phyloP scores from a whole-genome alignment of 2,329 filamentous ascomycete genomes.

The Neocucurbitaria cava region DNA sequence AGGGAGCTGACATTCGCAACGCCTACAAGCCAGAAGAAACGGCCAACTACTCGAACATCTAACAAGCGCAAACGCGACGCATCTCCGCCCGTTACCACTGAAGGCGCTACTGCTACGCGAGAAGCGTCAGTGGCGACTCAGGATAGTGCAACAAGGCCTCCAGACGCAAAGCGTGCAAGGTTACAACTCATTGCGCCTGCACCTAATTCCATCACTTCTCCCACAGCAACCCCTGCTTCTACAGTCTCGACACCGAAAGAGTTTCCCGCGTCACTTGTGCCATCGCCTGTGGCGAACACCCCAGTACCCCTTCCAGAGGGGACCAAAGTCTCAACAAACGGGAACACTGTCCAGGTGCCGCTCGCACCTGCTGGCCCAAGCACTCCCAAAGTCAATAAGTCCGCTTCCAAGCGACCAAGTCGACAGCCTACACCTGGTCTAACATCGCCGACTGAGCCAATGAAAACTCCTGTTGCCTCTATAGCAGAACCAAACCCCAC shows the following conservation, averaged over 20 bases:
- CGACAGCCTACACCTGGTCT: constrained; percentile 25
- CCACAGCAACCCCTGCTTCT: constrained; percentile 17
- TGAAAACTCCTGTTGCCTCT: constrained; percentile 14
- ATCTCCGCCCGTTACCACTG: constrained; percentile 39
- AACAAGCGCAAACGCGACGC: constrained; percentile 65
- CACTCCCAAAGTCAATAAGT: constrained; percentile 32
- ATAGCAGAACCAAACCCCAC: constrained; percentile 6
- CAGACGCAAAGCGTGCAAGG: constrained; percentile 42
- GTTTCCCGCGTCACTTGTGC: constrained; percentile 12
- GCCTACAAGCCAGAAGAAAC: constrained; percentile 30
- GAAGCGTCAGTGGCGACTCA: constrained; percentile 35
- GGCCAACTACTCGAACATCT: constrained; percentile 28
- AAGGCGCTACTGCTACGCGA: constrained; percentile 20
- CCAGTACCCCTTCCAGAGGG: constrained; percentile 20
- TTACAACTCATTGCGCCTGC: constrained; percentile 25
- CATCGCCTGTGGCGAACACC: constrained; percentile 20
- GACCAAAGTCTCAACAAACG: constrained; percentile 22
- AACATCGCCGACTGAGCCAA: constrained; percentile 21
- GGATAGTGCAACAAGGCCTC: constrained; percentile 33
- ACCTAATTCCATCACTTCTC: constrained; percentile 15
- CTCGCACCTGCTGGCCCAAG: constrained; percentile 54
- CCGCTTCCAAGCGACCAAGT: constrained; percentile 13
- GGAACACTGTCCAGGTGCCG: constrained; percentile 47
- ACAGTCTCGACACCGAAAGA: constrained; percentile 15
- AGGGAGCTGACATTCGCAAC: constrained; percentile 42